Conservation (phyloP, 2,329 filamentous ascomycete species). For the Xylaria sp. region DNA sequence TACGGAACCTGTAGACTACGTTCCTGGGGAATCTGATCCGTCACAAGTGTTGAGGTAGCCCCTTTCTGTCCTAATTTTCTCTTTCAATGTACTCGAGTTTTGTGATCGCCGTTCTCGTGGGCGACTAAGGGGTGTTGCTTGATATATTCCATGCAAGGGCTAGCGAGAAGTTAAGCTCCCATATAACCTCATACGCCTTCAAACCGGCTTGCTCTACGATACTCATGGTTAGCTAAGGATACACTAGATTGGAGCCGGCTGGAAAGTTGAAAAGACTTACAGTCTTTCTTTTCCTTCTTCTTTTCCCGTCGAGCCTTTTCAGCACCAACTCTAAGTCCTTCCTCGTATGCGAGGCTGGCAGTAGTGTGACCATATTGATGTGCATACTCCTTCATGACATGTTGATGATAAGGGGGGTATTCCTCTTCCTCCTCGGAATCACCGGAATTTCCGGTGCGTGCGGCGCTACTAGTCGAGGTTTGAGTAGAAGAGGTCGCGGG, state of each 20-base stretch:
- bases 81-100: neutral
- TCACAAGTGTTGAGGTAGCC: neutral
- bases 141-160: neutral
- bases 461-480: neutral
- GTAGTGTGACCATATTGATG: conserved; percentile 12
- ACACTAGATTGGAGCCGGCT: too few species aligned
- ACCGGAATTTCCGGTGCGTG: neutral
- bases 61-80: neutral
- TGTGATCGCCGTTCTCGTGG: neutral
- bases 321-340: neutral
- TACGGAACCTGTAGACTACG: neutral
- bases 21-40: neutral
- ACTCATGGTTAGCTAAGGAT: neutral
- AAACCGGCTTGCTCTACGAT: neutral
- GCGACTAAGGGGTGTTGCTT: neutral
- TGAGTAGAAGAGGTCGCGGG: neutral
- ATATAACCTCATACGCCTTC: neutral
- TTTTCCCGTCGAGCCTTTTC: conserved; percentile 2
- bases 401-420: neutral
- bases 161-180: neutral
- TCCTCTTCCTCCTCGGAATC: neutral
- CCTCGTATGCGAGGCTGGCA: conserved; percentile 8
- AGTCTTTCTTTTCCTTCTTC: neutral
- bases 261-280: neutral
- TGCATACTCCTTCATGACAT: conserved; percentile 6